phyloP scores from a whole-genome alignment of 1,139 yeast species.

The Hansenula lynferdii region DNA sequence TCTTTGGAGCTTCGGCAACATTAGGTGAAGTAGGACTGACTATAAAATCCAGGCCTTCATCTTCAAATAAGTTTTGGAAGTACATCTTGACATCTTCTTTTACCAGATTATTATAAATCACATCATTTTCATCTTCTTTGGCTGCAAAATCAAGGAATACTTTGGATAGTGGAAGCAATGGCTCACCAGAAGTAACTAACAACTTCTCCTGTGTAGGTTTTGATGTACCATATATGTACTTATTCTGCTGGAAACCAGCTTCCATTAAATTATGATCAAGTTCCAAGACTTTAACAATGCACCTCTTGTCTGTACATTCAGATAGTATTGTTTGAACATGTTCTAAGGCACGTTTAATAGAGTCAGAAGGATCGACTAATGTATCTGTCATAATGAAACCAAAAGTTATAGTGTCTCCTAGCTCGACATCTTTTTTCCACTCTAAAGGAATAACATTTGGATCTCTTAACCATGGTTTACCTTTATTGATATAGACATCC shows the following conservation, averaged over 20 bases:
- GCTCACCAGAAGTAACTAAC: slow-evolving; percentile 59
- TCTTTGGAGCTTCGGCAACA: slow-evolving; percentile 67
- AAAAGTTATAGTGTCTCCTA: slow-evolving; percentile 31
- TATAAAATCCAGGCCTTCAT: slow-evolving; percentile 60
- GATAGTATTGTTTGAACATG: slow-evolving; percentile 34
- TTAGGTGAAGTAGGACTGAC: slow-evolving; percentile 65
- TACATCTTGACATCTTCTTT: slow-evolving; percentile 41
- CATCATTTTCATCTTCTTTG: slow-evolving; percentile 40
- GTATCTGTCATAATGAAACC: slow-evolving; percentile 43
- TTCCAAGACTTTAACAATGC: slow-evolving; percentile 39
- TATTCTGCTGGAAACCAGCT: slow-evolving; percentile 48
- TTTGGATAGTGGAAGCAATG: slow-evolving; percentile 53
- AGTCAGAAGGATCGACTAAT: slow-evolving; percentile 49
- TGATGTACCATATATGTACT: slow-evolving; percentile 33
- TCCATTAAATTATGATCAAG: slow-evolving; percentile 48
- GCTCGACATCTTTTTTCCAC: slow-evolving; percentile 47
- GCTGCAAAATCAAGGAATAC: slow-evolving; percentile 59
- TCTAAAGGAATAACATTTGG: slow-evolving; percentile 47
- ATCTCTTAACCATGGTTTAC: slow-evolving; percentile 59
- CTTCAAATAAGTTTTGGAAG: slow-evolving; percentile 40
- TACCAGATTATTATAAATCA: slow-evolving; percentile 30
- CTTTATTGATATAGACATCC: slow-evolving; percentile 55
- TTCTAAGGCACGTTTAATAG: slow-evolving; percentile 43
- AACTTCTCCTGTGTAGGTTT: slow-evolving; percentile 59
- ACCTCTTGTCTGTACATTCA: slow-evolving; percentile 29